A percentile compares a stretch with the other conserved stretches of the same genome.
Evolutionary conservation across 192 early-diverging fungal species (phyloP).

Genomic region (Mortierella alpina): DNA sequence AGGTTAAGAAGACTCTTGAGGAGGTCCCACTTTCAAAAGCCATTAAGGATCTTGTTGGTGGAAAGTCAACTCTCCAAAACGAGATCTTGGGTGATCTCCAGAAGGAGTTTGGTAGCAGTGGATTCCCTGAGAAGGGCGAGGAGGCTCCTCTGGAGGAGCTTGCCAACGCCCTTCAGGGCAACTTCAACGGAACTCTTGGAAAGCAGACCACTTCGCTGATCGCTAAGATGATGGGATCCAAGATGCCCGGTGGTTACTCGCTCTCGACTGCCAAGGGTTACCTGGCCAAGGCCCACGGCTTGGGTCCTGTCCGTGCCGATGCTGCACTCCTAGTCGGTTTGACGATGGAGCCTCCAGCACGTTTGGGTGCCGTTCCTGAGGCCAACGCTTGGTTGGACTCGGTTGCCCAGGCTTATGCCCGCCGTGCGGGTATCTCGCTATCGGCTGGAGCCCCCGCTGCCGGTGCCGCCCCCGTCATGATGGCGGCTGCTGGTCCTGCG

Average conservation of each 20-base stretch:
- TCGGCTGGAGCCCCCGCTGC: constrained; percentile 57
- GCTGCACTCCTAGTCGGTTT: constrained; percentile 81
- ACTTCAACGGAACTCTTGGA: constrained; percentile 78
- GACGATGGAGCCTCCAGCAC: constrained; percentile 84
- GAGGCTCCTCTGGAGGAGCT: constrained; percentile 89
- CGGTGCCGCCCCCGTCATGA: constrained; percentile 55
- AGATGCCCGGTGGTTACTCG: constrained; percentile 95
- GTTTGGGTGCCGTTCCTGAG: constrained; percentile 78
- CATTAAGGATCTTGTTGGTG: constrained; percentile 93
- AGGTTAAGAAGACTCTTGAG: constrained; percentile 84
- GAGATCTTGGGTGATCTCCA: constrained; percentile 94
- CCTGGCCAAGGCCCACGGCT: constrained; percentile 75
- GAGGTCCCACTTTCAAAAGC: constrained; percentile 79
- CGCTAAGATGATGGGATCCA: constrained; percentile 83
- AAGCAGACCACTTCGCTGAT: constrained; percentile 81
- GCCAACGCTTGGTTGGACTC: constrained; percentile 85
- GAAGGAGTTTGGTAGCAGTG: constrained; percentile 83
- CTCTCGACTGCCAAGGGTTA: constrained; percentile 81
- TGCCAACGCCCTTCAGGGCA: constrained; percentile 66
- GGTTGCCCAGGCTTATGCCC: constrained; percentile 77
- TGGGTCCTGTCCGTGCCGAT: constrained; percentile 80
- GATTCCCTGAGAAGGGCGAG: constrained; percentile 89
- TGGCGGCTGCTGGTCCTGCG: constrained; percentile 31
- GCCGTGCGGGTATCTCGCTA: constrained; percentile 75
- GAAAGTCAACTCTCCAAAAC: constrained; percentile 96